Evolutionary conservation across 2,329 filamentous ascomycete genomes (phyloP), one percentile per base, ranked within the genome.

Genomic region (Periconia macrospinosa): DNA sequence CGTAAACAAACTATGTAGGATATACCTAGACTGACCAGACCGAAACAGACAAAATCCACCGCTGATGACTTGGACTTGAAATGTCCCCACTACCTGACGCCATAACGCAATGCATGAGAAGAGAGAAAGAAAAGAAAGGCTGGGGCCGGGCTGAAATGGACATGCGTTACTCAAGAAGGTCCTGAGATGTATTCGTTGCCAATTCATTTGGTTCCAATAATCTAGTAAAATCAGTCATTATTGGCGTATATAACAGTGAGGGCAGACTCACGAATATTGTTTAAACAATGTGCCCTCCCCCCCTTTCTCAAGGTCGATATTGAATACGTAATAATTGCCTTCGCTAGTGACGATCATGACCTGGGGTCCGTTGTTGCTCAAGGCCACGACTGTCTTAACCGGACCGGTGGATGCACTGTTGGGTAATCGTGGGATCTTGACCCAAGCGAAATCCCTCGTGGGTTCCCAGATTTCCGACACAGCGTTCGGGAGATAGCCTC

Each of bases 401-500:
- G 90, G 87, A 0, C 81, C 69, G 9, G 65, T 56, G 17, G 66
- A 58, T 30, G 68, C 63, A 17, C 71, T 75, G 35, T 65, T 78
- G 1, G 56, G 59, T 17, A 71, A 79, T 68, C 89, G 91, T 14
- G 93, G 93, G 45, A 99, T 85, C 72, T 94, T 96, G 68, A 97
- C 92, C 81, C 91, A 97, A 1, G 94, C 94, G 76, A 99, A 99
- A 74, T 99, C 94, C 50, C 94, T 85, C 55, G 89, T 80, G 0
- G 94, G 94, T 67, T 99, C 94, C 92, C 92, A 97, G 83, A 97
- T 97, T 75, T 97, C 93, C 1, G 93, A 93, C 5, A 99, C 92
- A 1, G 92, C 93, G 67, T 90, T 90, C 0, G 94, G 94, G 1
- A 99, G 80, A 71, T 99, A 99, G 0, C 91, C 92, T 5, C 92